A percentile compares a stretch with the other conserved stretches of the same genome.
Evolutionary conservation across 192 early-diverging fungal species (phyloP).

Genomic region (Coemansia sp.): DNA sequence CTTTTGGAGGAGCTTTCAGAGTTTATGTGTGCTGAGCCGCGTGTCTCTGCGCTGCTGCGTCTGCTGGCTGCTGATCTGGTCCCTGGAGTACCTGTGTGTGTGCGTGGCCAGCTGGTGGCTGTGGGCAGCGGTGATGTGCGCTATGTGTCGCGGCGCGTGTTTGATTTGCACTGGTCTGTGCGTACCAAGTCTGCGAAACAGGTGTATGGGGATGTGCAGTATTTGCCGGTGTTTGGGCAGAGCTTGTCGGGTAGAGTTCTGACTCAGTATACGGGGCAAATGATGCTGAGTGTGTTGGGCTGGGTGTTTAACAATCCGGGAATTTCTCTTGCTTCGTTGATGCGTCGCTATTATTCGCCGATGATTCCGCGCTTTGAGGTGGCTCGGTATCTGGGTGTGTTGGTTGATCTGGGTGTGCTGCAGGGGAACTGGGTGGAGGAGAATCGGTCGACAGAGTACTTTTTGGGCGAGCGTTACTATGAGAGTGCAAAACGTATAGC

Average conservation of each 20-base stretch:
- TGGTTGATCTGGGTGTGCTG: conserved; percentile 14
- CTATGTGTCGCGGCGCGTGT: conserved; percentile 22
- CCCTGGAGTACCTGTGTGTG: not conserved
- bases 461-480: no score
- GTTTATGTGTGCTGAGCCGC: no score
- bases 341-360: conserved; percentile 38
- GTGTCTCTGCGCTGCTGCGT: conserved; percentile 4
- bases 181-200: not conserved
- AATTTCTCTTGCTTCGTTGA: conserved; percentile 23
- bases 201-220: conserved; percentile 1
- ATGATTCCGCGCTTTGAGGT: conserved; percentile 24
- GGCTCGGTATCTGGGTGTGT: conserved; percentile 13
- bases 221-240: conserved; percentile 29
- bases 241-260: conserved; percentile 25
- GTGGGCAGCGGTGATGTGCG: conserved; percentile 37
- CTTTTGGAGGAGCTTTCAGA: no score
- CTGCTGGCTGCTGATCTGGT: not conserved
- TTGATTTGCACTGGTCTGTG: conserved; percentile 20
- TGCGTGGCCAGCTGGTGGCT: not conserved
- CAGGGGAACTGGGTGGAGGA: not conserved
- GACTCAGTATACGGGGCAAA: conserved; percentile 8
- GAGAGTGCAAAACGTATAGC: no score
- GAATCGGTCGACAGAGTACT: no score
- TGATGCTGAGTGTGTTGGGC: conserved; percentile 21
- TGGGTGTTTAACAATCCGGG: conserved; percentile 29